phyloP scores from a whole-genome alignment of 768 basidiomycete genomes.

The Grammothele lineata region DNA sequence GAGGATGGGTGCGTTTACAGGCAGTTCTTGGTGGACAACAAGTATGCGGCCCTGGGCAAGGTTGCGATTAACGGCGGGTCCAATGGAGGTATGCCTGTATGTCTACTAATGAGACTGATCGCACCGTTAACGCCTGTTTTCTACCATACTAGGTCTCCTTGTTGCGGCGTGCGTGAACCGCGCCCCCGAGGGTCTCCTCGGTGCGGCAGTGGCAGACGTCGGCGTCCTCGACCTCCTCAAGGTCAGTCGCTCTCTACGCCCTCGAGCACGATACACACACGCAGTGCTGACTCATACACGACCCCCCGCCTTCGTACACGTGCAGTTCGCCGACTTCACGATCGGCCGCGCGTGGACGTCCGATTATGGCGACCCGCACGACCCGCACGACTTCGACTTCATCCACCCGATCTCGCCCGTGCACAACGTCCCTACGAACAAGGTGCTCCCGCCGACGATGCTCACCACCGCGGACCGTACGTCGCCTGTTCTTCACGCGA shows the following conservation, averaged over 20 bases:
- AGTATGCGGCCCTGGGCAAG: conserved; percentile 64
- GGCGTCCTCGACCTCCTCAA: conserved; percentile 79
- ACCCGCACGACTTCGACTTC: conserved; percentile 79
- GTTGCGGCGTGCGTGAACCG: conserved; percentile 84
- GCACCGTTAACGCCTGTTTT: too few relatives aligned
- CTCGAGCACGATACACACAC: too few relatives aligned
- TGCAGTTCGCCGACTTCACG: conserved; percentile 69
- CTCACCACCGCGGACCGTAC: conserved; percentile 81
- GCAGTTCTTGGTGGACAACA: conserved; percentile 68
- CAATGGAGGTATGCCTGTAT: conserved; percentile 62
- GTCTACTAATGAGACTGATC: conserved; percentile 1
- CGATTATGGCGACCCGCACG: conserved; percentile 75
- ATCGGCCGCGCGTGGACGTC: conserved; percentile 77
- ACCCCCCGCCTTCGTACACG: background rate
- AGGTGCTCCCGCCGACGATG: conserved; percentile 61
- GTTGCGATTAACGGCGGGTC: conserved; percentile 76
- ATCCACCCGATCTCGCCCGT: conserved; percentile 76
- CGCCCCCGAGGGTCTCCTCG: conserved; percentile 70
- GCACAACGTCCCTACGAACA: conserved; percentile 67
- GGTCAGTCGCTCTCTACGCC: conserved; percentile 36
- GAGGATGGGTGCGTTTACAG: conserved; percentile 29
- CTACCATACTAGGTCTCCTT: conserved; percentile 51
- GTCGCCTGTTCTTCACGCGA: conserved; percentile 23
- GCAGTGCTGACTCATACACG: background rate
- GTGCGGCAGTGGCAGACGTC: conserved; percentile 78